Evolutionary conservation across 106 monocot genomes (phyloP).

Genomic region (Posidonia australis): DNA sequence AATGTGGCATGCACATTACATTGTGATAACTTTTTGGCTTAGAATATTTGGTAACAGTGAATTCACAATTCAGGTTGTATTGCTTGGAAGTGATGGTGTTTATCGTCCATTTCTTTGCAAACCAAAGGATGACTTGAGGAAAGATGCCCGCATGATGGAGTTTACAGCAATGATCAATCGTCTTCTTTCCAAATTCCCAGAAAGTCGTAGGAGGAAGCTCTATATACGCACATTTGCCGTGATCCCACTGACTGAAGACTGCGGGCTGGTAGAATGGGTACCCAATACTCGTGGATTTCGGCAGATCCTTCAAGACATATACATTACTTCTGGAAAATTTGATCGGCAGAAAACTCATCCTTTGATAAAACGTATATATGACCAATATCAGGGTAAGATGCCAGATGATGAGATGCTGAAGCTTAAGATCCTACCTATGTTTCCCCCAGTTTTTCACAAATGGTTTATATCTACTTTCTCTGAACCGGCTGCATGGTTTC

Average conservation of each 20-base stretch:
- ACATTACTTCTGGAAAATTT: conserved; percentile 76
- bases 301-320: conserved; percentile 96
- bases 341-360: conserved; percentile 84
- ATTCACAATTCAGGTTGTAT: conserved; percentile 48
- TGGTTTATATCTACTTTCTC: conserved; percentile 95
- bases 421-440: conserved; percentile 85
- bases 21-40: background rate
- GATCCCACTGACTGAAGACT: conserved; percentile 91
- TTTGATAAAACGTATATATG: conserved; percentile 75
- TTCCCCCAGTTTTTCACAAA: conserved; percentile 84
- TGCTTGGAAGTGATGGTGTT: conserved; percentile 90
- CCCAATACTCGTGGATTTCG: conserved; percentile 90
- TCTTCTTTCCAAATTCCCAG: conserved; percentile 85
- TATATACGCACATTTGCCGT: conserved; percentile 96
- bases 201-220: conserved; percentile 92
- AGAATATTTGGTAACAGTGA: background rate
- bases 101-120: conserved; percentile 89
- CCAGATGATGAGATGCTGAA: conserved; percentile 91
- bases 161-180: conserved; percentile 94
- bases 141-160: conserved; percentile 99
- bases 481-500: conserved; percentile 97
- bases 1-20: background rate
- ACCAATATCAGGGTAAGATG: conserved; percentile 75
- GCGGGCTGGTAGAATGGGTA: conserved; percentile 99
- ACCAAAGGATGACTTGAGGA: conserved; percentile 92